phyloP scores from a whole-genome alignment of 2,329 filamentous ascomycete species.

The Orbilia oligospora region DNA sequence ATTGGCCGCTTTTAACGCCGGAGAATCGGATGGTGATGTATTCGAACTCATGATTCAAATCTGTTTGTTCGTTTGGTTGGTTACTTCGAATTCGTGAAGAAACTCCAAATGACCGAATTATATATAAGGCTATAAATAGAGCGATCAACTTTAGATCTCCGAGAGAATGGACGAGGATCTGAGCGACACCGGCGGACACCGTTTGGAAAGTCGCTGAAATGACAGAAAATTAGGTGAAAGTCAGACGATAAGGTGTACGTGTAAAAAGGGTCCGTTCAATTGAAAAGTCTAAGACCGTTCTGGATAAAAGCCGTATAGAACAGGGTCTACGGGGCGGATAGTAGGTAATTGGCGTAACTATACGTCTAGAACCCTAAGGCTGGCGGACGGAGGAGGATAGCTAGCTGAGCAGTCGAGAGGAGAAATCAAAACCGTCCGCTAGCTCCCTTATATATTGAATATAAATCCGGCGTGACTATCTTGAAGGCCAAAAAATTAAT shows the following conservation, averaged over 20 bases:
- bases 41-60: conserved; percentile 15
- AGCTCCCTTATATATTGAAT: conserved; percentile 57
- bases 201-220: not conserved
- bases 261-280: conserved; percentile 1
- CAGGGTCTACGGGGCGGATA: conserved; percentile 5
- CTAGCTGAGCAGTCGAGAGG: conserved; percentile 22
- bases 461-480: conserved; percentile 18
- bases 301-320: conserved; percentile 5
- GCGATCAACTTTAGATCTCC: conserved; percentile 42
- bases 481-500: not conserved
- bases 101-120: not conserved
- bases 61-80: not conserved
- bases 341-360: conserved; percentile 2
- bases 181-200: not conserved
- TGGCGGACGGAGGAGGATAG: conserved; percentile 16
- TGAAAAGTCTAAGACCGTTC: conserved; percentile 2
- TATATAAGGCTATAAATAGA: not conserved
- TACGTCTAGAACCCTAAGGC: conserved; percentile 41
- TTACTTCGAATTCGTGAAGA: not conserved
- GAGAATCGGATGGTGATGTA: conserved; percentile 23
- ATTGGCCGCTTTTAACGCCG: conserved; percentile 45
- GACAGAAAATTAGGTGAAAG: not conserved
- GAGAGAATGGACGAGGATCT: not conserved
- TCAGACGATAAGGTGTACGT: conserved; percentile 1
- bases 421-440: conserved; percentile 48